Evolutionary conservation across 208 protist genomes (phyloP), one percentile per base, ranked within the genome.

Genomic region (Trypanosoma melophagium): DNA sequence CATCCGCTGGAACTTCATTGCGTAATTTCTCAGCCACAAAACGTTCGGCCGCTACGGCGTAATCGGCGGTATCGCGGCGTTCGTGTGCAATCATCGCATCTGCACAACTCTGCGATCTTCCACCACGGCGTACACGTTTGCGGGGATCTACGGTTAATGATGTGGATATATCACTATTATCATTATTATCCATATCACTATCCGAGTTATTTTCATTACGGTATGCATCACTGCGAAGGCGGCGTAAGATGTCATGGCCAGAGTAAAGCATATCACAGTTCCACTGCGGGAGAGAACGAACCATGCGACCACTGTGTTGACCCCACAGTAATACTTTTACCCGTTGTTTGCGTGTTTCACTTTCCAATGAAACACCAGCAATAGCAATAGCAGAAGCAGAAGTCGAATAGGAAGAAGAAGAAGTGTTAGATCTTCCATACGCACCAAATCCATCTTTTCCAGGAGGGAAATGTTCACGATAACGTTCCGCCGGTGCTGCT

Each of bases 21-120:
- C 69, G 62, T 28, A 96, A 76, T 44, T 66, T 42, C 51, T 83
- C 74, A 47, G 77, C 91, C 1, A 90, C 90, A 68, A 86, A 87
- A 10, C 76, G 73, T 74, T 96, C 87, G 12, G 87, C 88, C n/a
- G 78, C 90, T 35, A 81, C 45, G 17, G 86, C 71, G 59, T 89
- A 89, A n/a, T 60, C 74, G 1, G 67, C 47, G 3, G 76, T 79
- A 49, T 81, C 80, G 3, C 44, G 50, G 17, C 3, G 49, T 40
- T 59, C 9, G 17, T 57, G 60, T 19, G 47, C 41, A 22, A 60
- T 38, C 53, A 68, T 58, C 25, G 63, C 53, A 7, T 22, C 22
- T n/a, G 25, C 51, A 41, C 7, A n/a, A 42, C 12, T n/a, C 14
- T 41, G 63, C 19, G 61, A 12, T 25, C 61, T 55, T 7, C 41